Evolutionary conservation across 352 stramenopile genomes (phyloP).

Genomic region (Phytophthora cactorum): DNA sequence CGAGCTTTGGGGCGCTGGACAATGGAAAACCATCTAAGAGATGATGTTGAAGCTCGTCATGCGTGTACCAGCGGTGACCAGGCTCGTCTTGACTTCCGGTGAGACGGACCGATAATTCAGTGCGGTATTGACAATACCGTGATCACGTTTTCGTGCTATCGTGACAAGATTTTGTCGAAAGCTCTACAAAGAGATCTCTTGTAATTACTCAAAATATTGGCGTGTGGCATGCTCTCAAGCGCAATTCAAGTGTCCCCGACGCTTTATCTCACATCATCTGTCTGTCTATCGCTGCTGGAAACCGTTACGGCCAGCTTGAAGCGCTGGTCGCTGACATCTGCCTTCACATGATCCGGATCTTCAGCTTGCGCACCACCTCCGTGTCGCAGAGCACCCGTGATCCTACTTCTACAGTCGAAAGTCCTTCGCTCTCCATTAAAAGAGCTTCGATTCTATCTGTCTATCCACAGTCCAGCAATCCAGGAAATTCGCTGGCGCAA

Average conservation of each 20-base stretch:
- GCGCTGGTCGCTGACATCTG: constrained; percentile 8
- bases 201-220: not conserved
- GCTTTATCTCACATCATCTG: too few species aligned
- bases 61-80: too few species aligned
- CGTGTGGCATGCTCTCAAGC: too few species aligned
- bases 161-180: constrained; percentile 29
- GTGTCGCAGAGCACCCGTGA: constrained; percentile 21
- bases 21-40: constrained; percentile 9
- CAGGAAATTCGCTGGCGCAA: constrained; percentile 16
- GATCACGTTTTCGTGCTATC: constrained; percentile 20
- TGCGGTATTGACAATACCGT: not conserved
- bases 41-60: not conserved
- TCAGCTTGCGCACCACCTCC: constrained; percentile 9
- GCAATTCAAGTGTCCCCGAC: too few species aligned
- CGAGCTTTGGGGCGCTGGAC: constrained; percentile 5
- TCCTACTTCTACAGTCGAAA: constrained; percentile 22
- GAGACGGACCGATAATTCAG: constrained; percentile 10
- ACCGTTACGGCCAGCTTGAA: constrained; percentile 6
- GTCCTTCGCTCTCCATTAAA: not conserved
- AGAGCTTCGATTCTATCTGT: not conserved
- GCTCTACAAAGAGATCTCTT: constrained; percentile 1
- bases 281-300: constrained; percentile 11
- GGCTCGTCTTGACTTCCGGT: constrained; percentile 8
- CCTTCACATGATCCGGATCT: constrained; percentile 19
- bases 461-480: not conserved